Base-by-base conservation (phyloP, 495 filamentous ascomycete species). In the Antarctomyces pellizariae region DNA sequence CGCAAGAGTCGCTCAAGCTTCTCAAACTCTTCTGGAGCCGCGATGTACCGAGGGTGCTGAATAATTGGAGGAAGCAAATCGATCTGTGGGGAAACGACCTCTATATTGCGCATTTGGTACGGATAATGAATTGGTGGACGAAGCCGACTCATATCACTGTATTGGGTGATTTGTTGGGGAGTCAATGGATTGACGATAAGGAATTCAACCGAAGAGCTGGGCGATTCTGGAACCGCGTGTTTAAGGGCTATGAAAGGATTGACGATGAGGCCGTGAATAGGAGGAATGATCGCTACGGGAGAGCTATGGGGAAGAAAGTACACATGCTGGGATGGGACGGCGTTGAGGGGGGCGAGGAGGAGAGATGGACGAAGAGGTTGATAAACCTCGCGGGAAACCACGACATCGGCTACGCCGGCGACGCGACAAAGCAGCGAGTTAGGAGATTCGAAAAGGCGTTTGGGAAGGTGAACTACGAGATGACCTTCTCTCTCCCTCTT, bases 371-470 rank as follows among this genome's bases (percentile, higher is more conserved):
- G 8, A 54, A 56, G 15, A 62, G 75, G 29, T 50, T 95, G 30
- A 84, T 95, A 43, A 83, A 86, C 35, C 59, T 93, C 7, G 77
- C 71, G 0, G 86, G 86, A 0, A 97, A 97, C 44, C 86, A 97
- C 39, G 86, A 97, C 46, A 68, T 95, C 29, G 86, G 86, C 15
- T 97, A 97, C 40, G 76, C 84, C 0, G 86, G 86, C 0, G 86
- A 97, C 46, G 58, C 91, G 31, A 75, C 67, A 28, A 46, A 54
- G 18, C 52, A 65, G 16, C 63, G 79, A 7, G 59, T 89, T 22
- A 53, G 64, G 17, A 61, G 86, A 5, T 97, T 90, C 44, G 77
- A 86, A 51, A 45, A 54, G 5, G 62, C 61, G 9, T 97, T 92
- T 43, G 86, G 86, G 14, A 74, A 63, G 29, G 59, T 70, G 12